A percentile compares a stretch with the other conserved stretches of the same genome.
These are phyloP conservation scores for Sphagnum fallax DNA, from an alignment of 228 moss, liverwort and hornwort species.

Conservation along the genomic window DNA sequence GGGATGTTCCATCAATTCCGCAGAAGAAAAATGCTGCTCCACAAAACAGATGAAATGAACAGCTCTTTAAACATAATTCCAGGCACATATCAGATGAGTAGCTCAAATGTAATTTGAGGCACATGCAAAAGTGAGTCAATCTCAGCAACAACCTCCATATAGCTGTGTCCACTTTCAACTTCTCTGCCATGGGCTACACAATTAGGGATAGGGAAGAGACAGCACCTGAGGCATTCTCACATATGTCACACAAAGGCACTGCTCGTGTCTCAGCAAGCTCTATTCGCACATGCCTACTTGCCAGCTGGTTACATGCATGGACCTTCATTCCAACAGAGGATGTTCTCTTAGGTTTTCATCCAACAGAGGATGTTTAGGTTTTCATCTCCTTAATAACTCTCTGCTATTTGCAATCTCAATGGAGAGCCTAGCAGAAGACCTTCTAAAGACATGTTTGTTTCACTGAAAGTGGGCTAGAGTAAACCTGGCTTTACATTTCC, in stretches of 20 bases:
- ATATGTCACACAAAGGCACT: conserved; percentile 94
- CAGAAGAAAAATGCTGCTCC: conserved; percentile 95
- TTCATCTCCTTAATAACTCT: no score
- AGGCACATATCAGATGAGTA: no score
- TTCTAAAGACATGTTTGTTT: no score
- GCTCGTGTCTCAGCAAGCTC: conserved; percentile 86
- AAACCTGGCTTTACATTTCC: no score
- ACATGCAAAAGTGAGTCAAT: not conserved
- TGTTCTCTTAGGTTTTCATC: not conserved
- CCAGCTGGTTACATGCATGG: conserved; percentile 93
- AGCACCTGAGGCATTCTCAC: conserved; percentile 89
- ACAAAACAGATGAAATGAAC: not conserved
- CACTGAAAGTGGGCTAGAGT: no score
- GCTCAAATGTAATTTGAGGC: not conserved
- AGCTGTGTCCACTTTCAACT: not conserved
- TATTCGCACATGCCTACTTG: conserved; percentile 87
- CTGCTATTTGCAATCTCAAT: no score
- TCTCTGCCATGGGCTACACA: no score
- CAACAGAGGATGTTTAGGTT: no score
- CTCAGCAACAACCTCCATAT: not conserved
- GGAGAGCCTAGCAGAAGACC: no score
- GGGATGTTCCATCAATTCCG: conserved; percentile 93
- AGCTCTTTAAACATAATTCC: not conserved
- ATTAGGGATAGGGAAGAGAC: not conserved
- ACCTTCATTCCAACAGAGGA: conserved; percentile 44